phyloP scores from a whole-genome alignment of 495 filamentous ascomycete genomes.

The Tuber borchii region DNA sequence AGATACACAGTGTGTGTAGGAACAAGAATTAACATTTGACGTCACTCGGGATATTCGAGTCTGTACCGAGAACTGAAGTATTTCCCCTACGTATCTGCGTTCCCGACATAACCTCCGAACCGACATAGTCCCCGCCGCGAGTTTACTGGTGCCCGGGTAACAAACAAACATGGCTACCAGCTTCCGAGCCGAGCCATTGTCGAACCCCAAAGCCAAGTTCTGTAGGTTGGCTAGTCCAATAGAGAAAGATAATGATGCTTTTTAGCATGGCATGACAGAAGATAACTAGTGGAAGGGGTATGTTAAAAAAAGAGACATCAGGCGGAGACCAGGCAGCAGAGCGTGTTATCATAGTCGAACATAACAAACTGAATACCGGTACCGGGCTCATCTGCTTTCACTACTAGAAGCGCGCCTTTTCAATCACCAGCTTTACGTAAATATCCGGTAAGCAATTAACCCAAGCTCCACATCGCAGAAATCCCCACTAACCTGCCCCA shows the following conservation, averaged over 20 bases:
- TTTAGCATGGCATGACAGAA: background rate
- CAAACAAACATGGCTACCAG: background rate
- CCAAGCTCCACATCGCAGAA: background rate
- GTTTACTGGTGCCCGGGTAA: background rate
- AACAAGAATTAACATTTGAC: too few species aligned
- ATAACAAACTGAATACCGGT: background rate
- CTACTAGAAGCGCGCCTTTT: background rate
- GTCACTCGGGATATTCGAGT: too few species aligned
- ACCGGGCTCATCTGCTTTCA: background rate
- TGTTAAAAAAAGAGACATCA: background rate
- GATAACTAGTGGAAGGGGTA: background rate
- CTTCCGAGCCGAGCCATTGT: background rate
- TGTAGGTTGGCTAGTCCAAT: background rate
- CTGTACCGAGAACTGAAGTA: too few species aligned
- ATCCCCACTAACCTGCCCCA: background rate
- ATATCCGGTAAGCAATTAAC: background rate
- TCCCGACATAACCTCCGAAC: too few species aligned
- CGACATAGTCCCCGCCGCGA: too few species aligned
- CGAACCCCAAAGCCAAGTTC: background rate
- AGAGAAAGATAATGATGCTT: background rate
- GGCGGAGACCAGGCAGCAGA: too few species aligned
- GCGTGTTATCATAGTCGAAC: too few species aligned
- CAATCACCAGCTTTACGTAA: background rate
- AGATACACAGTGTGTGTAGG: too few species aligned
- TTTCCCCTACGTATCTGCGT: too few species aligned